Evolutionary conservation across 2,329 filamentous ascomycete genomes (phyloP), one percentile per base, ranked within the genome.

Genomic region (Cladophialophora bantiana): DNA sequence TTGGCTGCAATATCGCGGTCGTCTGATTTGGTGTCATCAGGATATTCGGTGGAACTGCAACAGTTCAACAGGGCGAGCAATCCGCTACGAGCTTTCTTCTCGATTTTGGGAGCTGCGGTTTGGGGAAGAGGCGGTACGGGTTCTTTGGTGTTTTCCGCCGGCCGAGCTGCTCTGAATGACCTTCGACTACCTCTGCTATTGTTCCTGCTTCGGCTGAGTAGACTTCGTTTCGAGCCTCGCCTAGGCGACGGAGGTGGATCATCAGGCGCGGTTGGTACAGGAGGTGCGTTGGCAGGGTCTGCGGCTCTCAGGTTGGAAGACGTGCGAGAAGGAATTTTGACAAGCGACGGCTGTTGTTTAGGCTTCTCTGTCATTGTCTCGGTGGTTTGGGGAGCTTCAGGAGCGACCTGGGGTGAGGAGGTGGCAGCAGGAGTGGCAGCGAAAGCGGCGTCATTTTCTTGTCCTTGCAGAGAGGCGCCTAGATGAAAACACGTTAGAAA

Each of bases 181-280:
- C 65, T 68, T 52, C 72, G 67, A 62, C 72, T 73, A 56, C 68
- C 69, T 66, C 67, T 70, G 63, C 72, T 74, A 36, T 67, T 69
- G 48, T 72, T 69, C 50, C 73, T 67, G 56, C 71, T 73, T 54
- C 70, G 65, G 48, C 71, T 71, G 48, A 71, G 52, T 20, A 74
- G 65, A 62, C 73, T 74, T 45, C 72, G 56, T 66, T 74, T 74
- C 9, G 73, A 74, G 50, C 69, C 70, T 32, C 71, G 70, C 52
- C 72, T 62, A 3, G 72, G 67, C 31, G 68, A 67, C 26, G 69
- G 58, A 52, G 71, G 64, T 36, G 59, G 62, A 52, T 73, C 71
- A 36, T 57, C 56, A 15, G 66, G 36, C 7, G 59, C 60, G 18
- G 64, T 36, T 4, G 70, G 65, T 36, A 59, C 59, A 38, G 69